Conservation (phyloP, 768 basidiomycete species). For the Auriscalpium vulgare region DNA sequence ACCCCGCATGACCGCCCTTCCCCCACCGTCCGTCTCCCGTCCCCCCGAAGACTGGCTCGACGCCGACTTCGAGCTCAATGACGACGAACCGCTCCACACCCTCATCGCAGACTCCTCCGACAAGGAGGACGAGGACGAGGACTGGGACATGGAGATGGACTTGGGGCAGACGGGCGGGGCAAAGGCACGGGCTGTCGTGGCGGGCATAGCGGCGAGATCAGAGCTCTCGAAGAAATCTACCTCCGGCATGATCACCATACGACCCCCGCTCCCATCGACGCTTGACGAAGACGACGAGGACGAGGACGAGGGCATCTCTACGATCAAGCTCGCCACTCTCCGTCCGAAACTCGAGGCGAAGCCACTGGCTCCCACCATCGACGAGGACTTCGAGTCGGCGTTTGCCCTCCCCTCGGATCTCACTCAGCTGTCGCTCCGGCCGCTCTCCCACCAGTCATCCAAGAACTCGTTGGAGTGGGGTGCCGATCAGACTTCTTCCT, state of each 20-base stretch:
- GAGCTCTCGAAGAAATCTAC: conserved; percentile 27
- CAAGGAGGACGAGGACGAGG: conserved; percentile 55
- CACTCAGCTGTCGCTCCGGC: conserved; percentile 74
- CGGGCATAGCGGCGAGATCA: conserved; percentile 32
- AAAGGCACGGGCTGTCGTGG: conserved; percentile 33
- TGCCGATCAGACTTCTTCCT: conserved; percentile 74
- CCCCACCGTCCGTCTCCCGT: conserved; percentile 45
- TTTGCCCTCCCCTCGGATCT: conserved; percentile 77
- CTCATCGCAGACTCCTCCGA: conserved; percentile 45
- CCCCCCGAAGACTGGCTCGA: conserved; percentile 79
- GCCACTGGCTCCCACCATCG: conserved; percentile 21
- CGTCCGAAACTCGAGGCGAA: conserved; percentile 23
- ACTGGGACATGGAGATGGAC: conserved; percentile 79
- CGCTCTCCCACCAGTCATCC: conserved; percentile 70
- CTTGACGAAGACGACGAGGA: conserved; percentile 47
- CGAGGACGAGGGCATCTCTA: conserved; percentile 76
- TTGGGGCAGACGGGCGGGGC: conserved; percentile 49
- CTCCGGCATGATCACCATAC: conserved; percentile 50
- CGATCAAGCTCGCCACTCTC: conserved; percentile 65
- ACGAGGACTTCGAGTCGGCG: conserved; percentile 79
- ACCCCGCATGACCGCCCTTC: conserved; percentile 46
- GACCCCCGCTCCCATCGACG: conserved; percentile 48
- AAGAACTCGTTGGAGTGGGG: conserved; percentile 84
- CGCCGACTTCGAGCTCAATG: conserved; percentile 80
- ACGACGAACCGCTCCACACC: conserved; percentile 59